Conservation (phyloP, 805 yeast genomes). For the Saccharomycopsis malanga region DNA sequence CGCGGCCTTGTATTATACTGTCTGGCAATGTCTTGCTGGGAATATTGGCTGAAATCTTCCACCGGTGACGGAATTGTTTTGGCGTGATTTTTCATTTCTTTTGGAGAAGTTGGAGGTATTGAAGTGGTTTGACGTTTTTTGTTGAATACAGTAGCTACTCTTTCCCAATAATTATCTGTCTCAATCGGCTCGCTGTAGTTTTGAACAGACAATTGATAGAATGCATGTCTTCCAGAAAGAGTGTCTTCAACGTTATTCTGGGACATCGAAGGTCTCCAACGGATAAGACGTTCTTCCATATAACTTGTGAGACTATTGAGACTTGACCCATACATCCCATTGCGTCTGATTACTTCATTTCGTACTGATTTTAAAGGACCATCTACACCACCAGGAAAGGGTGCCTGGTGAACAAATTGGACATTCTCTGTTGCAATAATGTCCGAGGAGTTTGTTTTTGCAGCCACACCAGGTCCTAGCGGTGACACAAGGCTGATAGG, state of each 20-base stretch:
- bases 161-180: too few species aligned
- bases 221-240: constrained; percentile 2
- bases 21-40: not conserved
- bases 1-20: too few species aligned
- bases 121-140: too few species aligned
- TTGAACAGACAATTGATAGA: too few species aligned
- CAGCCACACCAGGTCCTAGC: not conserved
- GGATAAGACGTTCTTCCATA: constrained; percentile 30
- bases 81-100: too few species aligned
- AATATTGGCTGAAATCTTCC: not conserved
- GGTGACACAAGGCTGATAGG: too few species aligned
- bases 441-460: constrained; percentile 13
- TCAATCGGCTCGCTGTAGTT: too few species aligned
- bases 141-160: too few species aligned
- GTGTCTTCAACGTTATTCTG: constrained; percentile 24
- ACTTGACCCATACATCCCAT: constrained; percentile 15
- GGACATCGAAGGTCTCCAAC: constrained; percentile 28
- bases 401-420: constrained; percentile 8
- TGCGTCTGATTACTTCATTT: constrained; percentile 10
- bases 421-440: constrained; percentile 3
- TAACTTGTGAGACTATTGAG: constrained; percentile 7
- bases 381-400: constrained; percentile 1
- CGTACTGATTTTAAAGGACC: constrained; percentile 3
- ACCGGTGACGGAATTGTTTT: too few species aligned
- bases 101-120: too few species aligned